phyloP scores from a whole-genome alignment of 495 filamentous ascomycete genomes.

The Penicillium cataractarum region DNA sequence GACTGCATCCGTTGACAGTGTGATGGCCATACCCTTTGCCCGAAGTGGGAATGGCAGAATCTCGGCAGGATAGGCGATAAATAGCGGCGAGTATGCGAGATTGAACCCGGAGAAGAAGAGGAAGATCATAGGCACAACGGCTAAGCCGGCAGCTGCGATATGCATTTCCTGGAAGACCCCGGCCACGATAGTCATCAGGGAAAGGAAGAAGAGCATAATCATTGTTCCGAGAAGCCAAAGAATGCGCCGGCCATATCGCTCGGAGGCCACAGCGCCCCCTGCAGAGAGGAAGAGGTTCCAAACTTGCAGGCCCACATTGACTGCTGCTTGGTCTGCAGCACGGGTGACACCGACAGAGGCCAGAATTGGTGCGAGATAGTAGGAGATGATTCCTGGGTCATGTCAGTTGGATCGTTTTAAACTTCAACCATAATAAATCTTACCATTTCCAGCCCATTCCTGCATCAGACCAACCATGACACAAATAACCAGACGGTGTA shows the following conservation, averaged over 20 bases:
- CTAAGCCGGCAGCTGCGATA: slow-evolving; percentile 51
- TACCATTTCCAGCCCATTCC: slow-evolving; percentile 70
- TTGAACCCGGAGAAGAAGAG: slow-evolving; percentile 60
- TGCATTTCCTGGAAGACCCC: slow-evolving; percentile 53
- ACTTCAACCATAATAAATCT: neutral
- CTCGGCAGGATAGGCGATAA: slow-evolving; percentile 68
- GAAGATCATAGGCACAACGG: slow-evolving; percentile 63
- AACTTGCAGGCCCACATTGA: slow-evolving; percentile 29
- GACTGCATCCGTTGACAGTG: slow-evolving; percentile 60
- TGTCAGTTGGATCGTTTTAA: neutral
- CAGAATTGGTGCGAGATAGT: slow-evolving; percentile 60
- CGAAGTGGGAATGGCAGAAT: slow-evolving; percentile 69
- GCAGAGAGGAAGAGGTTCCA: slow-evolving; percentile 35
- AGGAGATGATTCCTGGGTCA: slow-evolving; percentile 55
- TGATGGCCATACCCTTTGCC: slow-evolving; percentile 70
- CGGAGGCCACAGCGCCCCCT: slow-evolving; percentile 57
- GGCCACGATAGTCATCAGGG: slow-evolving; percentile 57
- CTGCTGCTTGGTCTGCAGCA: slow-evolving; percentile 46
- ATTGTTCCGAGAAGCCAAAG: slow-evolving; percentile 58
- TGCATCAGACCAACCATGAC: slow-evolving; percentile 59
- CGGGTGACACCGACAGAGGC: slow-evolving; percentile 56
- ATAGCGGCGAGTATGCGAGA: slow-evolving; percentile 61
- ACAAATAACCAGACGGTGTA: slow-evolving; percentile 61
- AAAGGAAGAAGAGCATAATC: slow-evolving; percentile 59
- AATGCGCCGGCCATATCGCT: slow-evolving; percentile 60